Evolutionary conservation across 495 filamentous ascomycete genomes (phyloP), one percentile per base, ranked within the genome.

Genomic region (Neurospora discreta): DNA sequence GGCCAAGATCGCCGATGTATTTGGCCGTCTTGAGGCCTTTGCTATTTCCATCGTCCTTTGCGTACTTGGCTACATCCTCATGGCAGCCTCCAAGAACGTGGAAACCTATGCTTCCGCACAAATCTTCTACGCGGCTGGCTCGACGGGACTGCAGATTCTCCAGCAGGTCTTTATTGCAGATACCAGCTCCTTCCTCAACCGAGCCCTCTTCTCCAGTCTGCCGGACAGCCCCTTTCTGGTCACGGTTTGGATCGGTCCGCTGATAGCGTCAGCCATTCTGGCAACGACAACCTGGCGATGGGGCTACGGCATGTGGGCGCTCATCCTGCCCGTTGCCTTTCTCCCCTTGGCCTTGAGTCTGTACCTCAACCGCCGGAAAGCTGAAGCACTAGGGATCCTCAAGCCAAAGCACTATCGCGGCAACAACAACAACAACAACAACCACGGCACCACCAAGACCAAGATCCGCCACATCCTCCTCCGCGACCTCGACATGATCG

Each of bases 101-200:
- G 68, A 82, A 46, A 78, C 79, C 0, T 82, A 81, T 60, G 78
- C 80, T 11, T 85, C 82, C n/a, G 84, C 85, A 16, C 84, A 83
- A 73, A 79, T 86, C 46, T 78, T 87, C 71, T 85, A 85, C 77
- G 79, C 81, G 70, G 79, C 81, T 68, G 82, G 82, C 20, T 79
- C 76, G 52, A 86, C 87, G 6, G 86, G 85, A 2, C 81, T 90
- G 39, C 86, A 87, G 72, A 82, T 88, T 69, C 84, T 87, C 43
- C 82, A 89, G 73, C 83, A 87, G 68, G 82, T 90, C 70, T 89
- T 91, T 81, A 86, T 89, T 30, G 89, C 89, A 52, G 89, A 91
- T 80, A 89, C 87, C 3, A 88, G 88, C n/a, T 82, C 80, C n/a
- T 79, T 91, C 75, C 79, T 85, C 8, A 88, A 90, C 79, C 85